Evolutionary conservation across 2,329 filamentous ascomycete genomes (phyloP).

Genomic region (Corinectria fuckeliana): DNA sequence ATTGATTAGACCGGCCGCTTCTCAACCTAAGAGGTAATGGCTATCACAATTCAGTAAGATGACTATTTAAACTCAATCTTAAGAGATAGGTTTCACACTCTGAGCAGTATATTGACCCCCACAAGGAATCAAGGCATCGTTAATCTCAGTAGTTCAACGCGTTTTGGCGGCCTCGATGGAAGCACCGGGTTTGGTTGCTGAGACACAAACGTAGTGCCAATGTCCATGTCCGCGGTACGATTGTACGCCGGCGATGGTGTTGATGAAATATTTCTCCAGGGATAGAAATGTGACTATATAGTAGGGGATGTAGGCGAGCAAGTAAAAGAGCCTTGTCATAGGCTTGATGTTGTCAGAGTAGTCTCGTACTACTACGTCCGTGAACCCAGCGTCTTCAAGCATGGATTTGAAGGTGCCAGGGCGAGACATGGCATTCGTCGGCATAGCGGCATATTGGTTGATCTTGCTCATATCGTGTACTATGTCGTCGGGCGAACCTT

Average conservation of each 20-base stretch:
- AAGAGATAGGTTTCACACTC: too few relatives aligned
- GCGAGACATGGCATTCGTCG: conserved; percentile 47
- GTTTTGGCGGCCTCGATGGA: conserved; percentile 3
- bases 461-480: conserved; percentile 42
- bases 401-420: conserved; percentile 49
- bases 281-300: conserved; percentile 6
- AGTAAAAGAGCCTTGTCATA: conserved; percentile 55
- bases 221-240: conserved; percentile 8
- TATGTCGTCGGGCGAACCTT: not conserved
- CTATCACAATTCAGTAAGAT: too few relatives aligned
- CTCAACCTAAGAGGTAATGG: too few relatives aligned
- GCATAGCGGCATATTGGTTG: conserved; percentile 53
- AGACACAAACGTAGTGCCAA: conserved; percentile 16
- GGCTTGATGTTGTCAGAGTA: conserved; percentile 54
- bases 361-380: conserved; percentile 51
- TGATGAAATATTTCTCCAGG: conserved; percentile 20
- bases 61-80: too few relatives aligned
- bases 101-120: too few relatives aligned
- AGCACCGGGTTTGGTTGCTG: conserved; percentile 14
- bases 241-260: conserved; percentile 18
- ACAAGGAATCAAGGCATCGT: too few relatives aligned
- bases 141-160: too few relatives aligned
- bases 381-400: conserved; percentile 52
- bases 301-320: conserved; percentile 40
- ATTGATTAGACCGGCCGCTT: too few relatives aligned